Percentiles rank a stretch among this genome's conserved stretches.
These are phyloP conservation scores for Daedalea quercina DNA, from an alignment of 768 basidiomycete genomes.

Conservation along the genomic window DNA sequence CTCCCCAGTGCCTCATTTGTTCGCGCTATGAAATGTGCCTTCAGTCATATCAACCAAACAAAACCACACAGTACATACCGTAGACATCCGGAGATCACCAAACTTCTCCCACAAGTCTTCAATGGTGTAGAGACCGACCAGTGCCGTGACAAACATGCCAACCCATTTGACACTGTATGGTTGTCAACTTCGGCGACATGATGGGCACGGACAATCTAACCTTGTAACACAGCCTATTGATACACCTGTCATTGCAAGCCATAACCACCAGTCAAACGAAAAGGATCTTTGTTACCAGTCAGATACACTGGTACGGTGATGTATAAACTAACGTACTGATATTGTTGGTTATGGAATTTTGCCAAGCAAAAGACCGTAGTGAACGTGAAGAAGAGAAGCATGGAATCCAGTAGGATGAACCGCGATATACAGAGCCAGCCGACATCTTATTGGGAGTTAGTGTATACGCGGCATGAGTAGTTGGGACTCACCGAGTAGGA, in stretches of 20 bases:
- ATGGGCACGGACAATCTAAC: conserved; percentile 29
- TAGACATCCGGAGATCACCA: conserved; percentile 88
- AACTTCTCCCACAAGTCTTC: conserved; percentile 99
- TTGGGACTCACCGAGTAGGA: conserved; percentile 66
- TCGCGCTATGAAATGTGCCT: conserved; percentile 49
- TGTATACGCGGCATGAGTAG: no score
- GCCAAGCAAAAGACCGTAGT: conserved; percentile 90
- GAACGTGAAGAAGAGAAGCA: conserved; percentile 99
- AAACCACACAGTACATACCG: conserved; percentile 42
- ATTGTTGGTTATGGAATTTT: conserved; percentile 97
- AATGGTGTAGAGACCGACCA: conserved; percentile 93
- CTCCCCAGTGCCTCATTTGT: conserved; percentile 87
- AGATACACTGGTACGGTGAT: neutral
- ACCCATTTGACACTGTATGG: conserved; percentile 84
- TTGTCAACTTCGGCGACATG: neutral
- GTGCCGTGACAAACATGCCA: conserved; percentile 89
- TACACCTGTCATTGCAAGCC: conserved; percentile 87
- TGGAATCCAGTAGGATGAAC: conserved; percentile 96
- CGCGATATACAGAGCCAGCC: conserved; percentile 96
- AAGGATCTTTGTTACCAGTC: conserved; percentile 62
- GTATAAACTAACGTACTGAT: conserved; percentile 50
- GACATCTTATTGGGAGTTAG: conserved; percentile 51
- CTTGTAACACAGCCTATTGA: conserved; percentile 95
- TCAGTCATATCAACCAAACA: neutral
- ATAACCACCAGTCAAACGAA: conserved; percentile 95